These are phyloP conservation scores for Tuber melanosporum DNA, from an alignment of 495 filamentous ascomycete genomes.

Conservation along the genomic window DNA sequence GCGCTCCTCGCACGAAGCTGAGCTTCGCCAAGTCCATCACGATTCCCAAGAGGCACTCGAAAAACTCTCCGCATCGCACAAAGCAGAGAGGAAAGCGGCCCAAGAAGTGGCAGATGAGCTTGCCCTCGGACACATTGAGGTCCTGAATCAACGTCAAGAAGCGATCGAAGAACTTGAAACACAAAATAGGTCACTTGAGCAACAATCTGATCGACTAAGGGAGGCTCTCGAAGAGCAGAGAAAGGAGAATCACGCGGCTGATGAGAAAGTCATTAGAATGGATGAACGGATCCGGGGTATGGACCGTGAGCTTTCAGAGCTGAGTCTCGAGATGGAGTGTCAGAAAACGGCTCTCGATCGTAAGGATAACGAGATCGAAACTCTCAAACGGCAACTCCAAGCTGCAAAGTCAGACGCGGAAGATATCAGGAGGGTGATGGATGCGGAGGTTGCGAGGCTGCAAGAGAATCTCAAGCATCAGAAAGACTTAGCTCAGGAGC, in stretches of 20 bases:
- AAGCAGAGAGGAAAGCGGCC: slow-evolving; percentile 39
- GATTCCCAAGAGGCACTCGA: slow-evolving; percentile 18
- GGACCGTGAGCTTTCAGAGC: slow-evolving; percentile 17
- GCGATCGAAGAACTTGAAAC: slow-evolving; percentile 30
- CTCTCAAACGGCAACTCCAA: slow-evolving; percentile 20
- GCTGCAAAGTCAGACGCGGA: slow-evolving; percentile 10
- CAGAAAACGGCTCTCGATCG: slow-evolving; percentile 15
- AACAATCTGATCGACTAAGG: slow-evolving; percentile 19
- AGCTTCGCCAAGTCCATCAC: slow-evolving; percentile 17
- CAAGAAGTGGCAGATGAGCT: slow-evolving; percentile 47
- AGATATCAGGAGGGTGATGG: slow-evolving; percentile 19
- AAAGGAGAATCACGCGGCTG: slow-evolving; percentile 13
- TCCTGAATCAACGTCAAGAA: slow-evolving; percentile 36
- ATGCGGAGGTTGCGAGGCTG: slow-evolving; percentile 17
- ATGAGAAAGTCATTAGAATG: not conserved
- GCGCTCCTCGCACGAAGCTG: slow-evolving; percentile 13
- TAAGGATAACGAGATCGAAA: slow-evolving; percentile 28
- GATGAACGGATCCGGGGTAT: slow-evolving; percentile 11
- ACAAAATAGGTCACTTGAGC: slow-evolving; percentile 17
- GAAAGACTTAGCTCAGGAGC: slow-evolving; percentile 12
- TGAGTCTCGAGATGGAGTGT: slow-evolving; percentile 15
- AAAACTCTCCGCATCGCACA: slow-evolving; percentile 17
- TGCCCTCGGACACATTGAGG: slow-evolving; percentile 35
- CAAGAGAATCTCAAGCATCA: slow-evolving; percentile 20
- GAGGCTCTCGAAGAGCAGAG: slow-evolving; percentile 9